Base-by-base conservation (phyloP, 2,329 filamentous ascomycete species). In the Ceratocystis alfenasii region DNA sequence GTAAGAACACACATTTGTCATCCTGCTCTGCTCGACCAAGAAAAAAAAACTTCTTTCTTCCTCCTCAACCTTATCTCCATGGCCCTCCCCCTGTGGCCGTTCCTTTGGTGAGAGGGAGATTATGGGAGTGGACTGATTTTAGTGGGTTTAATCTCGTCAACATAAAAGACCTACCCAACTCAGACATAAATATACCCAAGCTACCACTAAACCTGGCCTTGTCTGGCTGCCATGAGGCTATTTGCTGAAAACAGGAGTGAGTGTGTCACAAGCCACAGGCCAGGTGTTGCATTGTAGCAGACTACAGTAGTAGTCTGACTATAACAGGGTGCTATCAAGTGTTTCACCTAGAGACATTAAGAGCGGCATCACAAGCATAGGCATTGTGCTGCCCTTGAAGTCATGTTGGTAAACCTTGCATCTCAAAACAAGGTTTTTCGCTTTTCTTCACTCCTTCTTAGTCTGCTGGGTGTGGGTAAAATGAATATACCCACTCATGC, bases 101-200 rank as follows among this genome's bases (percentile, higher is more conserved):
- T 33, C 7, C 8, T 59, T 20, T n/a, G 15, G 20, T n/a, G 28
- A 12, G 28, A 33, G 30, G 55, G 17, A n/a, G 46, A n/a, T 48
- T 22, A 22, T 59, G 15, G 28, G n/a, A 28, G 46, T 59, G 55
- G 55, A 17, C 55, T 59, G 55, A 59, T 59, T 59, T 36, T 25
- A 30, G 55, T 36, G 55, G n/a, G 55, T 59, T 59, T 59, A 59
- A 59, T 59, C 55, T 59, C 55, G 28, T 36, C 55, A 59, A 59
- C 20, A 28, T 15, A 59, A 41, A 41, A 41, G 10, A 22, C 48
- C 48, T n/a, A 5, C n/a, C 48, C 22, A 41, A 41, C 22, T 15
- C 48, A 53, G 8, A 53, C 8, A 53, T 17, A 25, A 15, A 20
- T 53, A 22, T 41, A 41, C 36, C 3, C 36, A 41, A 41, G 36